Evolutionary conservation across 768 basidiomycete species (phyloP).

Genomic region (Suillus subluteus): DNA sequence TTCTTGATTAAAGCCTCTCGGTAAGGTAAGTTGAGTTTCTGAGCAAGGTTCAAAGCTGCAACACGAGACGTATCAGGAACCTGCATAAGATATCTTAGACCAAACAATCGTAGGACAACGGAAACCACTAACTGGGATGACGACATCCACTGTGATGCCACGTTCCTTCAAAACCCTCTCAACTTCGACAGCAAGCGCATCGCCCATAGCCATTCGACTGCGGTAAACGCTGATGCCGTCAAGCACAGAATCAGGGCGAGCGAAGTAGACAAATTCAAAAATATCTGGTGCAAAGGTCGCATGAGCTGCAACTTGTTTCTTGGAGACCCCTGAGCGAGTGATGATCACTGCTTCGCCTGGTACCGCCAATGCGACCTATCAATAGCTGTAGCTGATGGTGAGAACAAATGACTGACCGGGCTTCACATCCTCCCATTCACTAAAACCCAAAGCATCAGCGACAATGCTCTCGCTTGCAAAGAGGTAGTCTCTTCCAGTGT

Average conservation of each 20-base stretch:
- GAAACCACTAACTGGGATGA: constrained; percentile 74
- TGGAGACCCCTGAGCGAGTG: constrained; percentile 75
- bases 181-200: constrained; percentile 89
- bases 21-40: constrained; percentile 87
- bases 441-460: constrained; percentile 90
- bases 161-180: constrained; percentile 67
- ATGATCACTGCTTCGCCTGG: constrained; percentile 95
- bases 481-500: constrained; percentile 77
- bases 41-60: constrained; percentile 93
- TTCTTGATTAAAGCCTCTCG: constrained; percentile 99
- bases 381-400: constrained; percentile 11
- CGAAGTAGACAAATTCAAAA: constrained; percentile 98
- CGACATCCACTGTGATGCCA: constrained; percentile 87
- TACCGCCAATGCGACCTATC: not conserved
- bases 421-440: constrained; percentile 90
- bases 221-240: constrained; percentile 98
- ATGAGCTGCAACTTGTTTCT: constrained; percentile 72
- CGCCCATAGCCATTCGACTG: constrained; percentile 99
- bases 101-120: not conserved
- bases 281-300: constrained; percentile 94
- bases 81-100: constrained; percentile 36
- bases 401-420: constrained; percentile 59
- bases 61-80: constrained; percentile 97
- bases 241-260: constrained; percentile 95
- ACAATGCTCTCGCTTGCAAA: constrained; percentile 96